A percentile compares a stretch with the other conserved stretches of the same genome.
These are phyloP conservation scores for Verticillium isaacii DNA, from an alignment of 2,329 filamentous ascomycete genomes.

Conservation along the genomic window DNA sequence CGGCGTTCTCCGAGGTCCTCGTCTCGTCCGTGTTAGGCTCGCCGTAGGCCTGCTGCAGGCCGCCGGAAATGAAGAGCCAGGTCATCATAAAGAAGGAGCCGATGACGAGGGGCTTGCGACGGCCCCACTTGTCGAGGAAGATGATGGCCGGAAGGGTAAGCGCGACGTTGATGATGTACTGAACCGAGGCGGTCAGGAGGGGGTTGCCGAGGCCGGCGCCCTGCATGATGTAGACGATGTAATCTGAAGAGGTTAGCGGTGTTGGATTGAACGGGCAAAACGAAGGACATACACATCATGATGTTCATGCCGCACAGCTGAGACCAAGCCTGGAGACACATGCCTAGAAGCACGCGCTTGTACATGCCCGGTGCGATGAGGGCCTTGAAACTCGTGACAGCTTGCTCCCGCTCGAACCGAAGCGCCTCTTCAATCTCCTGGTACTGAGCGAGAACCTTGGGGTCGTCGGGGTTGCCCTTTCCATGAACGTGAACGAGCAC, in stretches of 20 bases:
- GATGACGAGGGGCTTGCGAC: slow-evolving; percentile 49
- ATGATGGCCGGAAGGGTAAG: slow-evolving; percentile 56
- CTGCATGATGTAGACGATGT: slow-evolving; percentile 58
- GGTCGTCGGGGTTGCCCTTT: slow-evolving; percentile 47
- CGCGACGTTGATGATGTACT: slow-evolving; percentile 60
- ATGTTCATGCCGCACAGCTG: slow-evolving; percentile 58
- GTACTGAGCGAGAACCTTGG: slow-evolving; percentile 59
- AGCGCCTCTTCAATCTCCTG: slow-evolving; percentile 55
- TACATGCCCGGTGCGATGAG: slow-evolving; percentile 46
- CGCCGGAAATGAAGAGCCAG: slow-evolving; percentile 59
- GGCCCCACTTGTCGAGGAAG: slow-evolving; percentile 54
- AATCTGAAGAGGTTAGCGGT: slow-evolving; percentile 26
- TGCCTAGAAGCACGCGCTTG: slow-evolving; percentile 52
- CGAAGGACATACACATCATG: slow-evolving; percentile 39
- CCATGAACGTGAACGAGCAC: slow-evolving; percentile 57
- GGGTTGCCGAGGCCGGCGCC: slow-evolving; percentile 51
- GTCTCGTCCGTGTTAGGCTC: slow-evolving; percentile 36
- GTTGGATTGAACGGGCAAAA: too few species aligned
- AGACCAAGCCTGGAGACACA: slow-evolving; percentile 55
- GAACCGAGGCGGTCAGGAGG: slow-evolving; percentile 55
- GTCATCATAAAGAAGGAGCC: slow-evolving; percentile 55
- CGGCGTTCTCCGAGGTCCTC: slow-evolving; percentile 31
- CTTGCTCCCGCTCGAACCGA: slow-evolving; percentile 47
- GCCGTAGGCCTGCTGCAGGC: slow-evolving; percentile 57
- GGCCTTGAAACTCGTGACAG: slow-evolving; percentile 41